Evolutionary conservation across 352 stramenopile species (phyloP).

Genomic region (Blastocystis sp.): DNA sequence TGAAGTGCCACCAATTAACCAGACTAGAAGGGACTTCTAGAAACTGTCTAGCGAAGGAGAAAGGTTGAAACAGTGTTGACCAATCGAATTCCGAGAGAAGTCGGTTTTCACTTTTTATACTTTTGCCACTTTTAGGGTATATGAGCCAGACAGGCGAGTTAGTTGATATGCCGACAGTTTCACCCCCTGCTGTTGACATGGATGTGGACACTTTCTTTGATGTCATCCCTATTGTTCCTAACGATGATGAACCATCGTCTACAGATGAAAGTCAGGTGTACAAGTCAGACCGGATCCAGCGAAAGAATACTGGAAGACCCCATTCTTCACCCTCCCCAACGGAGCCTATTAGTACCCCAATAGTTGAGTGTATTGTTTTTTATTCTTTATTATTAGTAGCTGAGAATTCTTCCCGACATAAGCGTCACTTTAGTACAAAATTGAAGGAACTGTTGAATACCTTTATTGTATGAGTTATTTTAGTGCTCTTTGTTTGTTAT

Average conservation of each 20-base stretch:
- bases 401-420: not conserved
- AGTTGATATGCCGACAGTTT: not conserved
- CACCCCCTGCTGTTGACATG: not conserved
- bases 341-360: not conserved
- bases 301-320: not conserved
- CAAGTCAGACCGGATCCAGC: not conserved
- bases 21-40: too few species aligned
- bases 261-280: not conserved
- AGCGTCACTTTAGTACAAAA: not conserved
- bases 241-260: not conserved
- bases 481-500: not conserved
- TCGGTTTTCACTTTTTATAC: not conserved
- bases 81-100: not conserved
- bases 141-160: not conserved
- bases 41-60: too few species aligned
- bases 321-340: not conserved
- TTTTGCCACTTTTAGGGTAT: not conserved
- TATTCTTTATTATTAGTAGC: not conserved
- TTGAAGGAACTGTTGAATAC: not conserved
- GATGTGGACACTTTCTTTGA: conserved; percentile 33
- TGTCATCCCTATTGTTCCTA: not conserved
- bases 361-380: not conserved
- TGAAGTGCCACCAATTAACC: too few species aligned
- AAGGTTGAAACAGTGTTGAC: not conserved
- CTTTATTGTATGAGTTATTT: not conserved